Evolutionary conservation across 2,329 filamentous ascomycete species (phyloP), one percentile per base, ranked within the genome.

Genomic region (Botrytis byssoidea): DNA sequence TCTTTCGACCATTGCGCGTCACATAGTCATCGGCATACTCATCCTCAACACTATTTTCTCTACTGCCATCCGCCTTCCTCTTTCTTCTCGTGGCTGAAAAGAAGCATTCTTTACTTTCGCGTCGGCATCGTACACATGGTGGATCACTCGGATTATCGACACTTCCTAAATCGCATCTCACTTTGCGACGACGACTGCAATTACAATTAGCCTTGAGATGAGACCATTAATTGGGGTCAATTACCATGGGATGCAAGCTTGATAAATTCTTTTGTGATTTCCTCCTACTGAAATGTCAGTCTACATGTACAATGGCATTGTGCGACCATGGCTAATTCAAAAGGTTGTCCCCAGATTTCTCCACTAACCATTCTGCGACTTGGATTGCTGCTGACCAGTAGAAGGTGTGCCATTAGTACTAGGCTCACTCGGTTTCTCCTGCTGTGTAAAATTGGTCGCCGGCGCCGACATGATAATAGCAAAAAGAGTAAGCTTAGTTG

Each of bases 41-140:
- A 71, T 79, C 79, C 5, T 86, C 84, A 73, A 83, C 83, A 71
- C 87, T 87, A 32, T 84, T 86, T 51, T 85, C 79, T 79, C 84
- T 70, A 79, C 83, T 84, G 83, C 86, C 88, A 77, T 92, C 85
- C 66, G 88, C 88, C 86, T 96, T 97, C 81, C 94, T 90, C 89
- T 98, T 98, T 81, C 96, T 91, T 69, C 96, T 89, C 46, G 95
- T 98, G 32, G 94, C 93, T 76, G 94, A 97, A 86, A 99, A 99
- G 87, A 92, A 97, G 85, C 96, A 99, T 80, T 97, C 92, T 83
- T 98, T 98, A 85, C 92, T 94, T 85, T 99, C 96, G 78, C 96
- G 91, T 71, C 94, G 92, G 82, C 96, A 99, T 81, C 96, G 91
- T 74, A 95, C 93, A 83, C 96, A 99, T 3, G 96, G 96, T 72